These are phyloP conservation scores for Beta macrorhiza DNA, from an alignment of 179 eudicot genomes.

Conservation along the genomic window DNA sequence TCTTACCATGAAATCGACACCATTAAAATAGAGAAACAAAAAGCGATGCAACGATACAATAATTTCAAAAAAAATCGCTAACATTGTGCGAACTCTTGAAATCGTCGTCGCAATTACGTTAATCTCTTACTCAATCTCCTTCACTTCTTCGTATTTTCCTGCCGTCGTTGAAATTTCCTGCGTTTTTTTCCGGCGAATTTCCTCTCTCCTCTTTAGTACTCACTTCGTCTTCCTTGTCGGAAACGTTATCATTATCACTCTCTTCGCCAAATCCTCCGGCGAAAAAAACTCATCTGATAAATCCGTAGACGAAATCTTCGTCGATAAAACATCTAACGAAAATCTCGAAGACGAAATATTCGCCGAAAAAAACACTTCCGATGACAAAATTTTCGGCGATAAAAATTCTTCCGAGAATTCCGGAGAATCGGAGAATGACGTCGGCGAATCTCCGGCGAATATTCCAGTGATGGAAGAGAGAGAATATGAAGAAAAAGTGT, in stretches of 20 bases:
- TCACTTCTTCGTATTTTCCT: conserved; percentile 49
- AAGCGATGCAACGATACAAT: conserved; percentile 49
- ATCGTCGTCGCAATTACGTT: conserved; percentile 34
- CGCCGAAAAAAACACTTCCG: no score
- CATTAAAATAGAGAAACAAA: conserved; percentile 50
- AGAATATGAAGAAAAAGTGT: conserved; percentile 34
- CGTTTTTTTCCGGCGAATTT: conserved; percentile 24
- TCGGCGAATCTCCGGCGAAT: background rate
- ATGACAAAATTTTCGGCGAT: no score
- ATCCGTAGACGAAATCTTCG: no score
- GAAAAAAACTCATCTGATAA: background rate
- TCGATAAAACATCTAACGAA: no score
- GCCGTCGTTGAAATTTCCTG: conserved; percentile 24
- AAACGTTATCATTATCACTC: conserved; percentile 48
- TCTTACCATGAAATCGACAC: conserved; percentile 28
- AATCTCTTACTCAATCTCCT: conserved; percentile 53
- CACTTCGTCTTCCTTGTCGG: conserved; percentile 61
- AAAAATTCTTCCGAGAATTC: no score
- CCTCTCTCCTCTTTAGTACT: conserved; percentile 39
- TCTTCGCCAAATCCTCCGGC: conserved; percentile 30
- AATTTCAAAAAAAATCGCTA: conserved; percentile 38
- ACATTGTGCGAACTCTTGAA: conserved; percentile 37
- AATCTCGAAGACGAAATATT: background rate
- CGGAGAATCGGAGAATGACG: background rate
- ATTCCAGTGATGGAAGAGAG: conserved; percentile 18